Percentiles rank a stretch among this genome's conserved stretches.
Evolutionary conservation across 306 rosid species (phyloP).

Genomic region (Abrus precatorius): DNA sequence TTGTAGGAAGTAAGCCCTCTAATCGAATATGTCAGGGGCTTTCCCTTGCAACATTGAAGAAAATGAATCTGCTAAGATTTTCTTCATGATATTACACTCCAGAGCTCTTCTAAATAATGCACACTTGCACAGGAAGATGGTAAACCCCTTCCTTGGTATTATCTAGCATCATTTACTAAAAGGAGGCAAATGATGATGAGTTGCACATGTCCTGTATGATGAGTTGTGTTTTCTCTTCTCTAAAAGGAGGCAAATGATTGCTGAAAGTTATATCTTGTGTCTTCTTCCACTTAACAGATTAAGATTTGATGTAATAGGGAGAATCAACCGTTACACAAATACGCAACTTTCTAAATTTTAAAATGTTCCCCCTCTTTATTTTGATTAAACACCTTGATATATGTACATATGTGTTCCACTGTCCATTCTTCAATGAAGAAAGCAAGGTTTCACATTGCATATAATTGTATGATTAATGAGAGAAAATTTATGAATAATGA

Average conservation of each 20-base stretch:
- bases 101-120: not conserved
- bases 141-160: not conserved
- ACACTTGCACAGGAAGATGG: not conserved
- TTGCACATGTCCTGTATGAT: not conserved
- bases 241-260: not conserved
- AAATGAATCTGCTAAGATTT: not conserved
- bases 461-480: not conserved
- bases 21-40: not conserved
- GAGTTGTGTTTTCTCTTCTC: not conserved
- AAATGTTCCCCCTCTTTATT: not conserved
- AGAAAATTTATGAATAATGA: not conserved
- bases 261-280: not conserved
- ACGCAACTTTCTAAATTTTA: not conserved
- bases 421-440: not conserved
- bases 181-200: not conserved
- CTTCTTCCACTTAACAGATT: not conserved
- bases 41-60: not conserved
- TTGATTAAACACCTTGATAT: not conserved
- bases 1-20: not conserved
- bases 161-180: not conserved
- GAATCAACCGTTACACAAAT: not conserved
- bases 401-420: not conserved
- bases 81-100: not conserved
- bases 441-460: not conserved
- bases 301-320: not conserved